A percentile compares a stretch with the other conserved stretches of the same genome.
phyloP scores from a whole-genome alignment of 768 basidiomycete genomes.

The Lactifluus hygrophoroides region DNA sequence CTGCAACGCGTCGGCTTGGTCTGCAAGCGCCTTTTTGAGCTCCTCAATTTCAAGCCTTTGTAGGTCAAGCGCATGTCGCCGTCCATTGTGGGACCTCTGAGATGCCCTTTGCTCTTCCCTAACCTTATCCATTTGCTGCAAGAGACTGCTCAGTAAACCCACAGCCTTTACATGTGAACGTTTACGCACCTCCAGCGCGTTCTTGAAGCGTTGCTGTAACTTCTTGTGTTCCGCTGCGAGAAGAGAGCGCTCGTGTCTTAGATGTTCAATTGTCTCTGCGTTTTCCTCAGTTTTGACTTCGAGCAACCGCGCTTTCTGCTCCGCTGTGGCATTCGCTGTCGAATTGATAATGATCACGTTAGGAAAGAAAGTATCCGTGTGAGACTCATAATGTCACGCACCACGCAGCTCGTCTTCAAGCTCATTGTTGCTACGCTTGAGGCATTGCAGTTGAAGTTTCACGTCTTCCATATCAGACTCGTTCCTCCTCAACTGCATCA shows the following conservation, averaged over 20 bases:
- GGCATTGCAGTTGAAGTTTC: conserved; percentile 52
- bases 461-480: conserved; percentile 78
- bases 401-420: conserved; percentile 69
- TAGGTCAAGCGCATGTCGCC: conserved; percentile 65
- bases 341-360: not conserved
- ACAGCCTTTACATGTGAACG: not conserved
- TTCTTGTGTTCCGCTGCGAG: conserved; percentile 64
- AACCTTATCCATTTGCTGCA: conserved; percentile 52
- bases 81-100: conserved; percentile 59
- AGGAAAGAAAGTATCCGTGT: not conserved
- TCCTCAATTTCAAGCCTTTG: conserved; percentile 68
- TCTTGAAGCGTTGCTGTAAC: conserved; percentile 57
- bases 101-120: conserved; percentile 52
- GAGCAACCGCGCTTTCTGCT: conserved; percentile 65
- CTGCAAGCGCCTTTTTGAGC: conserved; percentile 56
- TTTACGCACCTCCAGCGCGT: conserved; percentile 54
- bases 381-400: conserved; percentile 27
- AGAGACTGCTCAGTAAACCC: not conserved
- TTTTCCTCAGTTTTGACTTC: conserved; percentile 65
- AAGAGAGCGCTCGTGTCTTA: conserved; percentile 68
- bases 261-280: conserved; percentile 55
- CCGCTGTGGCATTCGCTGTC: conserved; percentile 53
- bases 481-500: conserved; percentile 57
- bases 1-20: conserved; percentile 54
- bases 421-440: conserved; percentile 66